phyloP scores from a whole-genome alignment of 345 rosid species.

The Laguncularia racemosa region DNA sequence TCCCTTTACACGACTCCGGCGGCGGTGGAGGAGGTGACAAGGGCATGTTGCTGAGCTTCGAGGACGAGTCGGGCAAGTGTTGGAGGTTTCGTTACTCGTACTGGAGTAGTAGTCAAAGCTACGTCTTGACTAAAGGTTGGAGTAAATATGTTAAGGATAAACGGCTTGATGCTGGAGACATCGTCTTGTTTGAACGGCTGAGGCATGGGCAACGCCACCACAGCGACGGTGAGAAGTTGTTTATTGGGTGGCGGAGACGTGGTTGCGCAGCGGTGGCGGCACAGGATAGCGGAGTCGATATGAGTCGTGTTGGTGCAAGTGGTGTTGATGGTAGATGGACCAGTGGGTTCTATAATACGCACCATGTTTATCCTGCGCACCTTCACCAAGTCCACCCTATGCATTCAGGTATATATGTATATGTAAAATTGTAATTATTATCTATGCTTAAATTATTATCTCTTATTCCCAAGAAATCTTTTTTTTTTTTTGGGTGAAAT shows the following conservation, averaged over 20 bases:
- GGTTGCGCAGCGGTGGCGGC: not conserved
- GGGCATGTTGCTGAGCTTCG: conserved; percentile 58
- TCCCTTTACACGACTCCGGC: not conserved
- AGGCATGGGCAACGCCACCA: conserved; percentile 40
- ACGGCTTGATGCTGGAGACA: conserved; percentile 74
- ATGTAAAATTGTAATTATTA: not conserved
- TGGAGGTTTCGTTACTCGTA: conserved; percentile 88
- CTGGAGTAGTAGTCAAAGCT: conserved; percentile 88
- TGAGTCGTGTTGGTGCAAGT: not conserved
- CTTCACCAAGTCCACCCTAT: not conserved
- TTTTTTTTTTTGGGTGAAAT: no score
- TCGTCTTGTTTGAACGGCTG: conserved; percentile 59
- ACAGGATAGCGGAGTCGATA: not conserved
- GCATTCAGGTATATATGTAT: not conserved
- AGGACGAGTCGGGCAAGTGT: conserved; percentile 77
- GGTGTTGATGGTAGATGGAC: not conserved
- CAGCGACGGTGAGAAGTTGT: conserved; percentile 39
- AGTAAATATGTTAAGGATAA: conserved; percentile 85
- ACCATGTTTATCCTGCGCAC: not conserved
- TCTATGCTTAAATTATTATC: no score
- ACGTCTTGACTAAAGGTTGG: conserved; percentile 91
- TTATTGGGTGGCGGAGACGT: conserved; percentile 70
- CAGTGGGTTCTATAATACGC: not conserved
- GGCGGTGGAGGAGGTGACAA: conserved; percentile 40
- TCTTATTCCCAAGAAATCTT: no score